Evolutionary conservation across 345 rosid genomes (phyloP), one percentile per base, ranked within the genome.

Genomic region (Trapa incisa): DNA sequence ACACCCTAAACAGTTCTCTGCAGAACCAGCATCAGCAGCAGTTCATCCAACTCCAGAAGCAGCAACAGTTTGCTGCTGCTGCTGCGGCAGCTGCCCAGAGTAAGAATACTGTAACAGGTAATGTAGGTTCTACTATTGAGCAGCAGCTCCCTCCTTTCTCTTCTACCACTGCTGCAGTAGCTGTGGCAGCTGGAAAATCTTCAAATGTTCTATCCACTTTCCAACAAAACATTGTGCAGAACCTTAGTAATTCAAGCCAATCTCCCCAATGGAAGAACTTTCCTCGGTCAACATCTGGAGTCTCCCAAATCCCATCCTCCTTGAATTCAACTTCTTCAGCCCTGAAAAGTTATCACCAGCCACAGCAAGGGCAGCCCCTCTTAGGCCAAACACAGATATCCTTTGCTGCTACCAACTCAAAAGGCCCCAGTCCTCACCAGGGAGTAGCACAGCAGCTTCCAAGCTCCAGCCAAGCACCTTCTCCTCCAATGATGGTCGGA

Each of bases 241-340:
- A 83, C 52, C 74, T 81, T 71, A 76, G 77, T 58, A 78, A 77
- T 73, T 89, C 86, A 36, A 79, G 68, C 61, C 97, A 89, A 61
- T 80, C 97, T 67, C 73, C 89, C 61, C 99, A 84, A 70, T 91
- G 99, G 99, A 94, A 89, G 78, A 86, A 78, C 82, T 80, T 96
- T 60, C 75, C 68, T 29, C 83, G 91, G 75, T 74, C 68, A 22
- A 84, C 89, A 75, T 72, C 87, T 15, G 64, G 82, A 22, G 68
- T 81, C 13, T 71, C 91, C 65, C 95, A 80, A 74, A 81, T 75
- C 61, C 79, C 89, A 62, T 79, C 94, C 33, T 73, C 88, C 37
- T 60, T 67, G 13, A 77, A 96, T 33, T 67, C 88, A 12, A 65
- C 85, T 2, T 74, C 92, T 14, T 75, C 96, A 3, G 74, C 93